Conservation (phyloP, 2,329 filamentous ascomycete species). For the Penicillium sp. region DNA sequence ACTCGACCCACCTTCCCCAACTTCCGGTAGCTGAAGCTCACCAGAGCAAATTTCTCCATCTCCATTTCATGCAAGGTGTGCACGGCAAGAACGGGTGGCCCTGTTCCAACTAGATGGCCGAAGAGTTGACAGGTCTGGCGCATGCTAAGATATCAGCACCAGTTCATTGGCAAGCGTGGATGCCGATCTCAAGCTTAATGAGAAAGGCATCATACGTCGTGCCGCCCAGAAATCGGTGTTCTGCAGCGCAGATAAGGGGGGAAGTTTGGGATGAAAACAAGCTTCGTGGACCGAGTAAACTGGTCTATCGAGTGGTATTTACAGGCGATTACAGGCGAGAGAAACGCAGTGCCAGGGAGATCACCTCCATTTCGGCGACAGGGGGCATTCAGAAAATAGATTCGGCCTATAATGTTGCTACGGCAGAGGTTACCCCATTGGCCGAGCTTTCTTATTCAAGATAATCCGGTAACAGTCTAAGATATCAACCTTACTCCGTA, state of each 20-base stretch:
- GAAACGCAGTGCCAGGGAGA: too few species aligned
- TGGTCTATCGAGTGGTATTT: too few species aligned
- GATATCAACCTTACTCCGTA: too few species aligned
- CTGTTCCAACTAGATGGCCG: too few species aligned
- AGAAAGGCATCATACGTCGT: not conserved
- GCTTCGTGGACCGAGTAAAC: too few species aligned
- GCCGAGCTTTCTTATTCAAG: too few species aligned
- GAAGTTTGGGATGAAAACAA: not conserved
- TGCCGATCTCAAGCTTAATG: not conserved
- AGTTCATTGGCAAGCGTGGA: not conserved
- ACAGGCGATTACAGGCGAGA: too few species aligned
- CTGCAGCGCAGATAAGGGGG: not conserved
- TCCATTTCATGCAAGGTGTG: not conserved
- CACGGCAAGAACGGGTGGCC: not conserved
- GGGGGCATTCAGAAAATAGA: too few species aligned
- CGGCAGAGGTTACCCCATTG: too few species aligned
- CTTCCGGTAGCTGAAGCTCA: not conserved
- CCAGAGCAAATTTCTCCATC: not conserved
- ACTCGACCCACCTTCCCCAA: not conserved
- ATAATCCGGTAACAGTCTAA: too few species aligned
- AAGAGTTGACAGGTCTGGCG: not conserved
- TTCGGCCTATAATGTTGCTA: too few species aligned
- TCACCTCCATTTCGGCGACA: too few species aligned
- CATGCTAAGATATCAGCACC: not conserved
- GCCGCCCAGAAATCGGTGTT: not conserved